These are phyloP conservation scores for Digitaria exilis DNA, from an alignment of 202 grass and related monocot species.

Conservation along the genomic window DNA sequence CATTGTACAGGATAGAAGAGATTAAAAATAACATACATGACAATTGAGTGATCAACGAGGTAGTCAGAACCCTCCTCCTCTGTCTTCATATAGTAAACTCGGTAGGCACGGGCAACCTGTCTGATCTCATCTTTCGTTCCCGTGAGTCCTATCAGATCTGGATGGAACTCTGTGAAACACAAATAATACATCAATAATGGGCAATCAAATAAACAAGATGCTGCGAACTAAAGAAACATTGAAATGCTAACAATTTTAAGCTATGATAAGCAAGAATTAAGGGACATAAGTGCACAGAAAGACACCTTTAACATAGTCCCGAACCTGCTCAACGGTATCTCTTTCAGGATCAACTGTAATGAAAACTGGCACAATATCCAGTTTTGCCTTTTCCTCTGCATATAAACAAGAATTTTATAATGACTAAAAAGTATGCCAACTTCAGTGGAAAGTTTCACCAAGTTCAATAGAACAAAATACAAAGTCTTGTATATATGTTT, in stretches of 20 bases:
- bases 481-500: background rate
- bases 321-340: conserved; percentile 78
- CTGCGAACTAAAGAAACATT: background rate
- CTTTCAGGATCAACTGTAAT: conserved; percentile 79
- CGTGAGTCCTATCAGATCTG: conserved; percentile 71
- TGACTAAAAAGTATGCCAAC: background rate
- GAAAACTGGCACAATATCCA: conserved; percentile 76
- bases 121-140: conserved; percentile 58
- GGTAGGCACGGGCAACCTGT: conserved; percentile 64
- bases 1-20: background rate
- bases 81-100: conserved; percentile 95
- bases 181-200: background rate
- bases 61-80: conserved; percentile 81
- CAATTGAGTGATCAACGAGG: conserved; percentile 82
- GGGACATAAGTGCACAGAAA: background rate
- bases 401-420: conserved; percentile 22
- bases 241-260: background rate
- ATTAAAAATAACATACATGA: conserved; percentile 50
- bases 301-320: conserved; percentile 75
- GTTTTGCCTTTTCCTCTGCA: conserved; percentile 64
- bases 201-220: conserved; percentile 6
- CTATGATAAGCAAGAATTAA: background rate
- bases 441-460: background rate
- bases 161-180: conserved; percentile 71
- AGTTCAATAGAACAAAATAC: conserved; percentile 7